Percentiles rank a stretch among this genome's conserved stretches.
These are phyloP conservation scores for Candida patagonica DNA, from an alignment of 805 yeast species.

Conservation along the genomic window DNA sequence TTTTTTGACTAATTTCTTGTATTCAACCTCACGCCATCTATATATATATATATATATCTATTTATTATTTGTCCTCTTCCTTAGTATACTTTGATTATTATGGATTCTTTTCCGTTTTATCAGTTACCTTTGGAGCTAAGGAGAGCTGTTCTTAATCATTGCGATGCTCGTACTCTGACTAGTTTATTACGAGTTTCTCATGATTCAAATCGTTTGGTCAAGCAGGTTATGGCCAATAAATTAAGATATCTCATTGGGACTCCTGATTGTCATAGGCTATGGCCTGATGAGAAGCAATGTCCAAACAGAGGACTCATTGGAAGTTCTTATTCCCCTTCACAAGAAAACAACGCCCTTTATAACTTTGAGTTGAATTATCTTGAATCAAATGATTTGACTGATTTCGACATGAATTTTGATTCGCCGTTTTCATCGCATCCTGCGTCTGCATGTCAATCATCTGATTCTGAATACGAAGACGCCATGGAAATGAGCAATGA, in stretches of 20 bases:
- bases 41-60: too few relatives aligned
- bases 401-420: conserved; percentile 7
- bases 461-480: not conserved
- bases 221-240: conserved; percentile 7
- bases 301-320: conserved; percentile 1
- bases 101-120: conserved; percentile 1
- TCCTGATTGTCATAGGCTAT: not conserved
- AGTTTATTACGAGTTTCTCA: conserved; percentile 7
- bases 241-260: conserved; percentile 2
- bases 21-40: too few relatives aligned
- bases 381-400: conserved; percentile 8
- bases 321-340: conserved; percentile 4
- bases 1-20: too few relatives aligned
- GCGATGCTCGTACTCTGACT: conserved; percentile 9
- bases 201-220: conserved; percentile 7
- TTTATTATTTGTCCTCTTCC: too few relatives aligned
- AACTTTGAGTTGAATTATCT: conserved; percentile 7
- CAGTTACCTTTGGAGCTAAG: conserved; percentile 10
- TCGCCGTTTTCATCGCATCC: conserved; percentile 7
- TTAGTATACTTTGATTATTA: too few relatives aligned
- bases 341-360: conserved; percentile 1
- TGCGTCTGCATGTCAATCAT: conserved; percentile 1
- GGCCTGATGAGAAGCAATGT: not conserved
- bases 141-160: conserved; percentile 5
- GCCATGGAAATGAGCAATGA: not conserved